Conservation (phyloP, 441 rosid species). For the Eutrema salsugineum region DNA sequence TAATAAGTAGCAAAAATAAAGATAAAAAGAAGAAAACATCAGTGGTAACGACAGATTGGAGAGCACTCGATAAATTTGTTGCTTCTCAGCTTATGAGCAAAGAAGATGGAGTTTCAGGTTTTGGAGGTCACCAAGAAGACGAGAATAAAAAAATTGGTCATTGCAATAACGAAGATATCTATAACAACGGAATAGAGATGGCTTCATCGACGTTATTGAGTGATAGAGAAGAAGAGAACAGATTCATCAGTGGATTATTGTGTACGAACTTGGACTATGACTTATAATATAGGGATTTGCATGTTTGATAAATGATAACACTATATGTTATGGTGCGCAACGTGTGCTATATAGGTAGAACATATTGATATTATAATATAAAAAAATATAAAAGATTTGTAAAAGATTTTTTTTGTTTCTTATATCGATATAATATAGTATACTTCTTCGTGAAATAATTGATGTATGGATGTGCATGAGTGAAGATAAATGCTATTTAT, state of each 20-base stretch:
- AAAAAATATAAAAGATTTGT: slow-evolving; percentile 23
- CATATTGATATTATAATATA: slow-evolving; percentile 24
- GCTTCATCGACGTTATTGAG: slow-evolving; percentile 37
- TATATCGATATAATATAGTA: not conserved
- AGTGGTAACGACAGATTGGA: slow-evolving; percentile 67
- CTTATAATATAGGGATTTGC: slow-evolving; percentile 48
- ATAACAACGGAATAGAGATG: slow-evolving; percentile 36
- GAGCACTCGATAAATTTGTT: slow-evolving; percentile 84
- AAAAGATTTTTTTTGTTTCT: not conserved
- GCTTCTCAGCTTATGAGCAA: slow-evolving; percentile 83
- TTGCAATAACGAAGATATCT: not conserved
- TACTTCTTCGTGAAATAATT: not conserved
- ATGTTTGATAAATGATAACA: slow-evolving; percentile 52
- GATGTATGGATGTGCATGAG: slow-evolving; percentile 15
- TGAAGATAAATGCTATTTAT: slow-evolving; percentile 15
- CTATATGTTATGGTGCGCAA: slow-evolving; percentile 12
- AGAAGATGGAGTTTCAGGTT: slow-evolving; percentile 31
- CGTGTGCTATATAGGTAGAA: slow-evolving; percentile 15
- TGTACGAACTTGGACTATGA: slow-evolving; percentile 51
- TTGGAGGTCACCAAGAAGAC: slow-evolving; percentile 21
- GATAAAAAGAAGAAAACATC: slow-evolving; percentile 27
- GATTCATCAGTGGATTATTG: slow-evolving; percentile 49
- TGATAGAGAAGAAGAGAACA: slow-evolving; percentile 46
- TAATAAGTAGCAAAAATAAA: slow-evolving; percentile 14
- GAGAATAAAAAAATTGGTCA: not conserved